Conservation (phyloP, 2,329 filamentous ascomycete species). For the Verruconis gallopava region DNA sequence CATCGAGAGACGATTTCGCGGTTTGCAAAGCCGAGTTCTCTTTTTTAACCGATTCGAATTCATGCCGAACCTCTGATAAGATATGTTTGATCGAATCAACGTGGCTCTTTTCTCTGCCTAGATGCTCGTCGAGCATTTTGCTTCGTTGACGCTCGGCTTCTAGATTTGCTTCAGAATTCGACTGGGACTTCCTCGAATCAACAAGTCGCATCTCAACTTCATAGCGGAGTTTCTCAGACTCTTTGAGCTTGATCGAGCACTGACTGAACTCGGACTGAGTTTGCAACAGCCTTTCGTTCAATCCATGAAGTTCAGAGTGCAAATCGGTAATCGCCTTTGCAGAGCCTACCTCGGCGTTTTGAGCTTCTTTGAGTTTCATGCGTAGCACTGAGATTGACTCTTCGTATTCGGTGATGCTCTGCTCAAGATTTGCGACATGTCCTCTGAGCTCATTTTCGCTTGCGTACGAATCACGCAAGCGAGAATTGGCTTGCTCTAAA, state of each 20-base stretch:
- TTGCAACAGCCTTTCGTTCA: background rate
- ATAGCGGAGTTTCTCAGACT: background rate
- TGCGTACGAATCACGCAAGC: background rate
- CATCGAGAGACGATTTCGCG: background rate
- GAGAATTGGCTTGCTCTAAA: background rate
- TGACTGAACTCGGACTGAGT: background rate
- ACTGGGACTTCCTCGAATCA: background rate
- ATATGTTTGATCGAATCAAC: background rate
- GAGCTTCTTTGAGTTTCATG: background rate
- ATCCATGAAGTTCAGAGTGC: background rate
- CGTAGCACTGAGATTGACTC: background rate
- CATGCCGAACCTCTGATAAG: background rate
- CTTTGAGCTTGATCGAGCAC: background rate
- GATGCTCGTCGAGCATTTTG: background rate
- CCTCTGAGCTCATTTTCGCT: background rate
- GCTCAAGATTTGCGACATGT: background rate
- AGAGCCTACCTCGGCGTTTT: background rate
- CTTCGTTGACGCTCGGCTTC: background rate
- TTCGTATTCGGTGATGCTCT: background rate
- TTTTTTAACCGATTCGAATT: background rate
- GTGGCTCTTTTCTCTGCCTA: background rate
- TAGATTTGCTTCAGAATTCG: background rate
- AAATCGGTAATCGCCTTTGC: background rate
- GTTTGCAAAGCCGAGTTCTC: background rate
- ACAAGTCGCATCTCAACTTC: background rate